Evolutionary conservation across 768 basidiomycete species (phyloP).

Genomic region (Trametes cingulata): DNA sequence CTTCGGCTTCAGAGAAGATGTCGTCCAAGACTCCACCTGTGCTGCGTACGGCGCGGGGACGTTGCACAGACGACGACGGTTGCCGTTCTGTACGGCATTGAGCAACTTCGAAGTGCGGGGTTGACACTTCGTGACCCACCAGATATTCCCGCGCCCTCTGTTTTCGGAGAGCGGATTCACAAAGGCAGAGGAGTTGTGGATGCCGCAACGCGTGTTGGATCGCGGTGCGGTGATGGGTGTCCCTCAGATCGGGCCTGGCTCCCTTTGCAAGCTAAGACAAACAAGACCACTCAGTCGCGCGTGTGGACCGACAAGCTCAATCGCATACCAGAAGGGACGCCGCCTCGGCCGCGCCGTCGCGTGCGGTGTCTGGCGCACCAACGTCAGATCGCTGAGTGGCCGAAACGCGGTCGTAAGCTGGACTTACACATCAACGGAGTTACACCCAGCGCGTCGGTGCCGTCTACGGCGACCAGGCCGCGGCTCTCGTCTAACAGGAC

Average conservation of each 20-base stretch:
- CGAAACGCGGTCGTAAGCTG: background rate
- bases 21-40: constrained; percentile 11
- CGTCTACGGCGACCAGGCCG: constrained; percentile 68
- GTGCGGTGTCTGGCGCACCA: constrained; percentile 64
- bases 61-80: constrained; percentile 14
- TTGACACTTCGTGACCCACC: constrained; percentile 39
- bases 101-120: background rate
- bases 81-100: constrained; percentile 5
- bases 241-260: constrained; percentile 72
- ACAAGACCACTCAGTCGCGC: background rate
- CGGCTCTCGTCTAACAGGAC: constrained; percentile 63
- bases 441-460: constrained; percentile 71
- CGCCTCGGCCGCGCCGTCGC: constrained; percentile 71
- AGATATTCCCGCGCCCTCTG: constrained; percentile 60
- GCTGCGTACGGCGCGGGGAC: constrained; percentile 18
- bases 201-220: constrained; percentile 68
- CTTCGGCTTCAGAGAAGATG: constrained; percentile 7
- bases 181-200: constrained; percentile 65
- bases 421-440: constrained; percentile 84
- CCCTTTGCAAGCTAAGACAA: constrained; percentile 58
- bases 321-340: constrained; percentile 61
- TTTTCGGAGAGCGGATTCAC: constrained; percentile 63
- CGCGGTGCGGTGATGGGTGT: constrained; percentile 70
- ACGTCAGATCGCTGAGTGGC: constrained; percentile 1
- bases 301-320: background rate